Evolutionary conservation across 2,329 filamentous ascomycete species (phyloP).

Genomic region (Tolypocladium cylindrosporum): DNA sequence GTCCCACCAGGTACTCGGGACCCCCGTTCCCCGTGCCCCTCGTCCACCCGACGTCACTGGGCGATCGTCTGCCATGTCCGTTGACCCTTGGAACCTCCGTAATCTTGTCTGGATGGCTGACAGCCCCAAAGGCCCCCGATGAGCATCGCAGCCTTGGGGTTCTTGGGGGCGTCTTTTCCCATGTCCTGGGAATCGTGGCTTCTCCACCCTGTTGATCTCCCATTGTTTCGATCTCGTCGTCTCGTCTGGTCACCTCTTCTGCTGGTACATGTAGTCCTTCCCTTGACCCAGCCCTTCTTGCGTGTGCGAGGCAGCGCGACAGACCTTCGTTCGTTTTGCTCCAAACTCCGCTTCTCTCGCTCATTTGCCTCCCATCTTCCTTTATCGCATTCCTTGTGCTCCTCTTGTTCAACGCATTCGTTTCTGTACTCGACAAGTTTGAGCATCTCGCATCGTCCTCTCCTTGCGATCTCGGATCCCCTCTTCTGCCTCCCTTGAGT

Average conservation of each 20-base stretch:
- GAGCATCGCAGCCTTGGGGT: not conserved
- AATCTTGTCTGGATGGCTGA: constrained; percentile 1
- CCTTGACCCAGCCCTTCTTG: not conserved
- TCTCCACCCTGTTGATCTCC: not conserved
- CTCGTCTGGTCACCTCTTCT: not conserved
- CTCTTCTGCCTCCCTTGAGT: not conserved
- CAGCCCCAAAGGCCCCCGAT: not conserved
- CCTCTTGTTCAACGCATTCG: not conserved
- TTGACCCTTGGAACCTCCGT: constrained; percentile 5
- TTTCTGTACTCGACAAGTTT: not conserved
- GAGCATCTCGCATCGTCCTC: not conserved
- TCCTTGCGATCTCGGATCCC: not conserved
- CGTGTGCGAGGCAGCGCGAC: not conserved
- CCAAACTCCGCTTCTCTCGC: not conserved
- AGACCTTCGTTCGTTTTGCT: not conserved
- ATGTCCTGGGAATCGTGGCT: not conserved
- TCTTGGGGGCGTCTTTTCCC: not conserved
- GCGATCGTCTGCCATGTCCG: not conserved
- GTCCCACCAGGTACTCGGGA: not conserved
- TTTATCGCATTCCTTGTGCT: not conserved
- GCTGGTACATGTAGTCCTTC: not conserved
- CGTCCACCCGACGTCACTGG: not conserved
- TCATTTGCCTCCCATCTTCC: not conserved
- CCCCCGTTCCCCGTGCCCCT: not conserved
- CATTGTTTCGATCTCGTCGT: not conserved